Evolutionary conservation across 148 eudicot species (phyloP), one percentile per base, ranked within the genome.

Genomic region (Vaccinium corymbosum): DNA sequence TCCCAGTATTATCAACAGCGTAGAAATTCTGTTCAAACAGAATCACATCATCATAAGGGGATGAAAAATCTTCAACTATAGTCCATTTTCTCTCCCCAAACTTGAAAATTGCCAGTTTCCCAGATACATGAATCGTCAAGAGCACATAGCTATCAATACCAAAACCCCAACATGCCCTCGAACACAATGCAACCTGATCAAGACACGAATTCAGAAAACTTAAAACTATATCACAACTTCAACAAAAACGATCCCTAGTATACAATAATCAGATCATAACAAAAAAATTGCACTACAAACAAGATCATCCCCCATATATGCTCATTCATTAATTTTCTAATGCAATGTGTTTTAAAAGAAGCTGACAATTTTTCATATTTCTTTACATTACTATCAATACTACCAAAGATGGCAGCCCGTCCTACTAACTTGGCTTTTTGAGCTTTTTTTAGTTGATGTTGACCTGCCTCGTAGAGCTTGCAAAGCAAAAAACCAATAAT

Each of bases 1-100:
- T 86, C 6, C 95, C 98, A 10, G 85, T 89, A 76, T 49, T 84
- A 83, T 95, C 98, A 51, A 95, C 93, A 1, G 97, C 97, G 85
- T 91, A 93, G 83, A 94, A 94, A 17, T 64, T 55, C 48, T 93
- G 93, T 15, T 86, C 64, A 76, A 85, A 87, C 4, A 88, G 75
- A n/a, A 90, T 87, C 46, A 93, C 95, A 86, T 95, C 98, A 85
- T 93, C 98, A 35, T 88, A 95, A 13, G 90, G 90, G 1, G 90
- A 85, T 51, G 88, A 86, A 46, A 87, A 71, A 57, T 91, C 90
- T 73, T 90, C 84, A 76, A 95, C 80, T 6, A 93, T 52, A 83
- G 79, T 83, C 98, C 98, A 94, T 76, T 88, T 81, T 51, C 78
- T 82, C 46, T 88, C 91, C 56, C 88, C 91, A 57, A 84, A 86